Evolutionary conservation across 2,329 filamentous ascomycete species (phyloP).

Genomic region (Achaetomium macrosporum): DNA sequence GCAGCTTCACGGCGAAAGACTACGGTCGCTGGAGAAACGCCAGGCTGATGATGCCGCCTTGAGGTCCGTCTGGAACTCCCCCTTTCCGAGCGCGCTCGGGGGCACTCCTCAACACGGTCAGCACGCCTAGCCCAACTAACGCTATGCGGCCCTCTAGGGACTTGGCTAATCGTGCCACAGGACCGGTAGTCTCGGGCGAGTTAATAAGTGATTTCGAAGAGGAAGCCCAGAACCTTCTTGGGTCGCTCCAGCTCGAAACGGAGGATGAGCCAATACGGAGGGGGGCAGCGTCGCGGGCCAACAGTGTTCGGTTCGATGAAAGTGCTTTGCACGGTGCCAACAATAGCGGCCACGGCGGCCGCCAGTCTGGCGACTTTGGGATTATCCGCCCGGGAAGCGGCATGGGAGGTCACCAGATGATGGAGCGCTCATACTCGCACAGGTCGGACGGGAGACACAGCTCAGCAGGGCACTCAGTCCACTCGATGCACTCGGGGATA

Average conservation of each 20-base stretch:
- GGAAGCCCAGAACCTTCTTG: constrained; percentile 72
- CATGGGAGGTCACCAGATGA: constrained; percentile 72
- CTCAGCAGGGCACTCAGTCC: constrained; percentile 75
- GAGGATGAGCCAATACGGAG: constrained; percentile 82
- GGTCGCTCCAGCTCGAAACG: constrained; percentile 75
- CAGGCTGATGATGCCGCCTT: constrained; percentile 62
- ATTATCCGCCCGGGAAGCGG: constrained; percentile 73
- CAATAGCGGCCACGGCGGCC: constrained; percentile 71
- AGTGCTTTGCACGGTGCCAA: constrained; percentile 83
- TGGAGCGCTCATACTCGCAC: constrained; percentile 86
- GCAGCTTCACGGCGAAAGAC: constrained; percentile 55
- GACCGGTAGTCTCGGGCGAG: constrained; percentile 70
- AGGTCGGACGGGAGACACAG: constrained; percentile 94
- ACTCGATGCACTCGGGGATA: constrained; percentile 62
- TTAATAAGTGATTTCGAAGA: constrained; percentile 66
- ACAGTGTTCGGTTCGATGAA: constrained; percentile 96
- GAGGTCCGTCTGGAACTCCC: constrained; percentile 90
- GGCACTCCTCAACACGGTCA: constrained; percentile 83
- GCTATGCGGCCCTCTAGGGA: constrained; percentile 16
- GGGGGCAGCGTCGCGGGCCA: constrained; percentile 84
- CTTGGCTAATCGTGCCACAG: constrained; percentile 39
- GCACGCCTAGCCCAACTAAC: constrained; percentile 24
- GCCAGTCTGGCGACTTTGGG: constrained; percentile 77
- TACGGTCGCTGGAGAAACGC: constrained; percentile 58
- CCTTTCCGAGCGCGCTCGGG: constrained; percentile 79